Conservation (phyloP, 1,284 basidiomycete genomes). For the Tilletia walkeri region DNA sequence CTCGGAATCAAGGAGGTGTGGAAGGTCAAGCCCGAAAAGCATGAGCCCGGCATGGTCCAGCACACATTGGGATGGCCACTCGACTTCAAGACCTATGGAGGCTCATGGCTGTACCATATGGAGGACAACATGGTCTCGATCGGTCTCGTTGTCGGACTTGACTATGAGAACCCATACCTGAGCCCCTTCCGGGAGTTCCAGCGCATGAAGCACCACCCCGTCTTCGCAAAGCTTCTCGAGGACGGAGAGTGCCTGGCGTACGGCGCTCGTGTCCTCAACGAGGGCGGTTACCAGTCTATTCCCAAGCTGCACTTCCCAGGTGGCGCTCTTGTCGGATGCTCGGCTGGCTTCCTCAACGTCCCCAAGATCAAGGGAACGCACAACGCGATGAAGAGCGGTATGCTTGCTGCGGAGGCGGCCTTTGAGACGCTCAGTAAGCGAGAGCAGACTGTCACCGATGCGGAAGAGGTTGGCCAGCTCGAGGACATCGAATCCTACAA, state of each 20-base stretch:
- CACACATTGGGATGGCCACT: conserved; percentile 96
- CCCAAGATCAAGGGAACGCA: conserved; percentile 99
- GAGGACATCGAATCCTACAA: conserved; percentile 78
- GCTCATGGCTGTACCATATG: conserved; percentile 95
- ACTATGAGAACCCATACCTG: conserved; percentile 91
- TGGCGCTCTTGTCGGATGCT: conserved; percentile 90
- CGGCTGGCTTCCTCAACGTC: conserved; percentile 90
- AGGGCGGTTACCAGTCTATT: conserved; percentile 90
- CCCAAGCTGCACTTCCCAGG: conserved; percentile 91
- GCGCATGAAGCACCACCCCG: conserved; percentile 96
- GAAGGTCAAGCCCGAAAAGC: conserved; percentile 75
- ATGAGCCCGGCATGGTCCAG: conserved; percentile 79
- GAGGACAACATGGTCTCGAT: conserved; percentile 84
- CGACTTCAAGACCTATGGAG: conserved; percentile 81
- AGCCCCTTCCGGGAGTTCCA: conserved; percentile 92
- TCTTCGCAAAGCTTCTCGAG: conserved; percentile 76
- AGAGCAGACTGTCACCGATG: conserved; percentile 24
- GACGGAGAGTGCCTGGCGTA: conserved; percentile 81
- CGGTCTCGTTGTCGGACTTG: conserved; percentile 88
- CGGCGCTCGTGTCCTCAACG: conserved; percentile 85
- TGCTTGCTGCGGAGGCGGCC: conserved; percentile 89
- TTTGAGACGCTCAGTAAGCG: conserved; percentile 65
- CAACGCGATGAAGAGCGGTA: conserved; percentile 99
- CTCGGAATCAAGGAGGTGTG: conserved; percentile 98
- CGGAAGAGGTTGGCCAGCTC: conserved; percentile 39